Evolutionary conservation across 1,284 basidiomycete genomes (phyloP), one percentile per base, ranked within the genome.

Genomic region (Amylostereum areolatum): DNA sequence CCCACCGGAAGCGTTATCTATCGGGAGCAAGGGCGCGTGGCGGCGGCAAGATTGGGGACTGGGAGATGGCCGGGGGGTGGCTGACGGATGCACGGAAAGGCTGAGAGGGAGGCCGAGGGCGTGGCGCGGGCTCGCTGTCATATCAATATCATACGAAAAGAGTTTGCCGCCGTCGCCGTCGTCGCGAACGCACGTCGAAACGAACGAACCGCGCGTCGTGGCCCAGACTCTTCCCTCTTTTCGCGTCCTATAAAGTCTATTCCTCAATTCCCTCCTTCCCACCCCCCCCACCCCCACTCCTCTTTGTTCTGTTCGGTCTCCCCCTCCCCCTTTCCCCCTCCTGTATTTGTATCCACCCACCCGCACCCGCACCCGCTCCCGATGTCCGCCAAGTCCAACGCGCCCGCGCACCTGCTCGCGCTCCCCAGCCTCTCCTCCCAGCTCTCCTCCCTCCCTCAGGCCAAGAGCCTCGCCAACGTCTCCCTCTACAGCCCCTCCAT

Each of bases 401-500:
- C 48, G 60, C 74, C 55, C 56, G 73, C 76, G 60, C 76, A 71
- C 48, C 71, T 88, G 58, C 72, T 85, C 65, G 72, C 85, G 7
- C 80, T 85, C 57, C 86, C 86, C 12, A 82, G 79, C 57, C 69
- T 89, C 45, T 81, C 85, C 11, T 78, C 72, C 44, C 75, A 78
- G 1, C 76, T 89, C 50, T 80, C 82, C 43, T 71, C 76, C 0
- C 73, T 89, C 27, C 85, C 85, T 0, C 77, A 83, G 55, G 86
- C 84, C 2, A 84, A 78, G 57, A 82, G 74, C 67, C 70, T 89
- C 47, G 74, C 78, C 56, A 73, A 72, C 56, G 73, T 89, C 30
- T 67, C 78, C 0, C 66, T 89, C 1, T 85, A 89, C 65, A 79
- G 63, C 75, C 81, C 75, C 1, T 75, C 74, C 59, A 84, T 83